phyloP scores from a whole-genome alignment of 2,329 filamentous ascomycete species.

The Penicillium sp. region DNA sequence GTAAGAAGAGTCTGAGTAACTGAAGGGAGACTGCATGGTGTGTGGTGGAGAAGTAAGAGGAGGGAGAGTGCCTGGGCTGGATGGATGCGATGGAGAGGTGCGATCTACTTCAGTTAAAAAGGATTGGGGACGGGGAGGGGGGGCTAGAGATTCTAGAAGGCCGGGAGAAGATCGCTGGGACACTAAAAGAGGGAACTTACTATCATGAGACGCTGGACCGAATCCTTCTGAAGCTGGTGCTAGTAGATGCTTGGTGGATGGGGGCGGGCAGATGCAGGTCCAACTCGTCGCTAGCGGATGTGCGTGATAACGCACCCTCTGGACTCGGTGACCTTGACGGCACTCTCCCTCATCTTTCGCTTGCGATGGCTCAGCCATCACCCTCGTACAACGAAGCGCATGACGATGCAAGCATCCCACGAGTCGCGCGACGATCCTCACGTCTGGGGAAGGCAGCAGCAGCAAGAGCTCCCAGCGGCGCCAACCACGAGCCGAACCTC shows the following conservation, averaged over 20 bases:
- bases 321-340: no score
- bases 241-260: not conserved
- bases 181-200: slow-evolving; percentile 8
- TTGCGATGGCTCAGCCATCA: no score
- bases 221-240: slow-evolving; percentile 15
- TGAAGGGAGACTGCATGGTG: slow-evolving; percentile 23
- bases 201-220: slow-evolving; percentile 22
- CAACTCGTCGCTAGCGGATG: no score
- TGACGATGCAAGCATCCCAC: no score
- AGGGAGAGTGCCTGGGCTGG: not conserved
- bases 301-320: no score
- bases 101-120: not conserved
- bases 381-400: no score
- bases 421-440: no score
- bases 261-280: slow-evolving; percentile 8
- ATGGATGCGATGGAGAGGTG: slow-evolving; percentile 6
- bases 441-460: no score
- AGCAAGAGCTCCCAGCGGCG: no score
- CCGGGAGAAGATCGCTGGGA: slow-evolving; percentile 6
- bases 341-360: no score
- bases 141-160: slow-evolving; percentile 17
- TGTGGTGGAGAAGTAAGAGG: slow-evolving; percentile 4
- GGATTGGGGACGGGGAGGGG: slow-evolving; percentile 3
- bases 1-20: slow-evolving; percentile 21
- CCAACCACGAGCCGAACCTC: no score